Conservation (phyloP, 768 basidiomycete genomes). For the Austroboletus eburneus region DNA sequence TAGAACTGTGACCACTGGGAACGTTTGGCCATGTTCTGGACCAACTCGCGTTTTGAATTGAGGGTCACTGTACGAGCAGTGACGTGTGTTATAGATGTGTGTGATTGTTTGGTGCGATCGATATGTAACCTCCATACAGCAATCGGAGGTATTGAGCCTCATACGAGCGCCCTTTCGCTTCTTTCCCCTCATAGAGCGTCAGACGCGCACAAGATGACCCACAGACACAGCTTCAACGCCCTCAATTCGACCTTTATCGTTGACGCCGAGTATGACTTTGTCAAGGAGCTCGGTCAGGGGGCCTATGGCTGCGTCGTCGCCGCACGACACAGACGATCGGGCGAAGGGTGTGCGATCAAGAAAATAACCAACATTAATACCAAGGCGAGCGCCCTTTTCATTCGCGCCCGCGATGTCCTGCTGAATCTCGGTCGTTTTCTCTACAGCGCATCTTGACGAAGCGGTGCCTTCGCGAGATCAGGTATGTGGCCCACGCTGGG, state of each 20-base stretch:
- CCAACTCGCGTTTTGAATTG: not conserved
- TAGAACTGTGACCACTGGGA: no score
- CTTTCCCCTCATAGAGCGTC: no score
- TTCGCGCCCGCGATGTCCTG: no score
- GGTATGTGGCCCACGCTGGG: constrained; percentile 40
- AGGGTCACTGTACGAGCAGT: not conserved
- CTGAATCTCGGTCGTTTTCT: constrained; percentile 2
- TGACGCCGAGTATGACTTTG: constrained; percentile 86
- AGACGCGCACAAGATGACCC: constrained; percentile 38
- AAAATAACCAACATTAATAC: constrained; percentile 94
- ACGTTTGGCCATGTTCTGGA: no score
- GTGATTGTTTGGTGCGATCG: constrained; percentile 30
- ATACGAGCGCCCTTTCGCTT: no score
- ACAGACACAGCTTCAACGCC: constrained; percentile 74
- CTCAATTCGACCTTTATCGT: constrained; percentile 87
- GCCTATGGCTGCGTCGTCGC: constrained; percentile 92
- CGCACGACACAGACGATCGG: constrained; percentile 76
- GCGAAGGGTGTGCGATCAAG: constrained; percentile 92
- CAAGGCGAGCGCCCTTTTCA: constrained; percentile 48
- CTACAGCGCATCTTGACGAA: constrained; percentile 89
- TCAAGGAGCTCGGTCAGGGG: constrained; percentile 96
- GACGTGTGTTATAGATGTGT: constrained; percentile 16
- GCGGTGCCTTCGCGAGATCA: constrained; percentile 92
- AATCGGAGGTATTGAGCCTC: not conserved
- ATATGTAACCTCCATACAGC: constrained; percentile 20